These are phyloP conservation scores for Hirsutella rhossiliensis DNA, from an alignment of 2,329 filamentous ascomycete species.

Conservation along the genomic window DNA sequence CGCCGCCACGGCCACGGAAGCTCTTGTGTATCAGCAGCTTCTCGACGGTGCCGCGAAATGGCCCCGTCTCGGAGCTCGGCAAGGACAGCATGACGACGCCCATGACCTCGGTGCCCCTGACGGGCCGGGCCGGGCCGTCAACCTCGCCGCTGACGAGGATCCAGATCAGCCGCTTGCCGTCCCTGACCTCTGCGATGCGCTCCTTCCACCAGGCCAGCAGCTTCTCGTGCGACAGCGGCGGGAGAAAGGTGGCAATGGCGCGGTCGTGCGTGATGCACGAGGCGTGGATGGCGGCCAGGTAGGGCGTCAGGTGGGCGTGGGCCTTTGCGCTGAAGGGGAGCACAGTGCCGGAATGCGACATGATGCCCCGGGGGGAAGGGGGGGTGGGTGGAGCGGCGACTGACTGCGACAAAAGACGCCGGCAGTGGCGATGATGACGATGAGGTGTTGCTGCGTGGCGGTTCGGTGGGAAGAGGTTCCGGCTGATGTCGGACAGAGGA, in stretches of 20 bases:
- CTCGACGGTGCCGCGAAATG: constrained; percentile 42
- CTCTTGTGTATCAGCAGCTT: constrained; percentile 43
- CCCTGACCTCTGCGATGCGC: constrained; percentile 32
- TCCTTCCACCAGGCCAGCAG: constrained; percentile 46
- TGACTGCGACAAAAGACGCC: too few relatives aligned
- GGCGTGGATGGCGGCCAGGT: constrained; percentile 45
- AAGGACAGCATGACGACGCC: constrained; percentile 44
- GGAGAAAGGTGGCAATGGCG: constrained; percentile 45
- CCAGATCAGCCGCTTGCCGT: constrained; percentile 36
- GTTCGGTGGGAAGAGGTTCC: too few relatives aligned
- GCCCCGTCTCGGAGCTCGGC: constrained; percentile 41
- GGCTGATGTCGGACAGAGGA: too few relatives aligned
- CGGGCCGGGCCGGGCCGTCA: constrained; percentile 9
- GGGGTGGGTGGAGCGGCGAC: too few relatives aligned
- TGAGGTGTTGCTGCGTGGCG: too few relatives aligned
- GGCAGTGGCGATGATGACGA: too few relatives aligned
- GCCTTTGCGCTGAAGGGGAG: constrained; percentile 29
- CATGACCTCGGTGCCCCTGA: constrained; percentile 29
- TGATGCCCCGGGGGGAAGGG: constrained; percentile 5
- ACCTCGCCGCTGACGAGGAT: constrained; percentile 32
- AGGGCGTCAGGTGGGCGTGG: constrained; percentile 40
- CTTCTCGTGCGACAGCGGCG: constrained; percentile 43
- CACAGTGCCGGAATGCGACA: constrained; percentile 22
- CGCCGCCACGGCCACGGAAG: constrained; percentile 38
- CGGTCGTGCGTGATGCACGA: constrained; percentile 46